phyloP scores from a whole-genome alignment of 2,329 filamentous ascomycete species.

The Diaporthe amygdali region DNA sequence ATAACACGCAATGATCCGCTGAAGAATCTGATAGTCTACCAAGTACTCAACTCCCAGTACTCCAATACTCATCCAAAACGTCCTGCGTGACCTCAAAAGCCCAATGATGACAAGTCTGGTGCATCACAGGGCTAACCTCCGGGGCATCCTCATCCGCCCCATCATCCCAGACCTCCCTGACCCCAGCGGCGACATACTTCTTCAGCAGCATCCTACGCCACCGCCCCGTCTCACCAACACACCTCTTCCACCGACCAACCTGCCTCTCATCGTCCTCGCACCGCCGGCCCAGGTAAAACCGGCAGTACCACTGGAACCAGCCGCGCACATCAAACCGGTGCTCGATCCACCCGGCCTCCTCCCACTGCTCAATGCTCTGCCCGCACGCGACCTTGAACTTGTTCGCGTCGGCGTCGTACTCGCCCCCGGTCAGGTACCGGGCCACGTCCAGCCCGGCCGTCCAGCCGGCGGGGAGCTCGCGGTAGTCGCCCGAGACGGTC shows the following conservation, averaged over 20 bases:
- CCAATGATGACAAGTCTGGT: constrained; percentile 64
- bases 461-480: constrained; percentile 51
- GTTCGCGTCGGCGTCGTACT: constrained; percentile 54
- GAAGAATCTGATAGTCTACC: too few species aligned
- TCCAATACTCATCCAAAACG: constrained; percentile 54
- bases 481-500: constrained; percentile 51
- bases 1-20: background rate
- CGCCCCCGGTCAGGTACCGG: constrained; percentile 43
- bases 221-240: constrained; percentile 55
- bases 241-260: constrained; percentile 55
- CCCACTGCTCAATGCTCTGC: constrained; percentile 61
- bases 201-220: constrained; percentile 57
- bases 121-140: constrained; percentile 59
- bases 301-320: constrained; percentile 63
- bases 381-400: constrained; percentile 58
- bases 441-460: constrained; percentile 42
- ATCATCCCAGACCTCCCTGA: constrained; percentile 48
- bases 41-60: constrained; percentile 23
- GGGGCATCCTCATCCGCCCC: constrained; percentile 44
- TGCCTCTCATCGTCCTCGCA: constrained; percentile 59
- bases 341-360: constrained; percentile 59
- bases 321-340: constrained; percentile 57
- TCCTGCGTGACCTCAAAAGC: constrained; percentile 57
- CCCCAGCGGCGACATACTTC: constrained; percentile 51
- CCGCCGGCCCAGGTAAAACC: constrained; percentile 55